Conservation (phyloP, 2,329 filamentous ascomycete species). For the Macrophomina pseudophaseolina region DNA sequence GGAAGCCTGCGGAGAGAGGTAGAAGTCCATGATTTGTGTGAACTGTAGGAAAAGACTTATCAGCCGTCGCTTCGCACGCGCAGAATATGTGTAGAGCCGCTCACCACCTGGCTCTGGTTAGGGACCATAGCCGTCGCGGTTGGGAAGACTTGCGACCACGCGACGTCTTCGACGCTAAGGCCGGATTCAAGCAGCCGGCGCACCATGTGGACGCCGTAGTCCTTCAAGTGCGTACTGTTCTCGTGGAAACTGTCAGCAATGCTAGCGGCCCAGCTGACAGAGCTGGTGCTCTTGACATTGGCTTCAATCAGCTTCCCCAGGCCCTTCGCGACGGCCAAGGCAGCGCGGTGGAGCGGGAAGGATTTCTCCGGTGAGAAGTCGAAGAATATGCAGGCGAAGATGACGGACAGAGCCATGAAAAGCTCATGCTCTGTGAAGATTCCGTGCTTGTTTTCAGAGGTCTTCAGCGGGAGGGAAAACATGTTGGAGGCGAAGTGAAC, state of each 20-base stretch:
- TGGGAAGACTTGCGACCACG: slow-evolving; percentile 73
- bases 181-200: slow-evolving; percentile 69
- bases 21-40: slow-evolving; percentile 75
- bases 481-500: slow-evolving; percentile 61
- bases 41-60: slow-evolving; percentile 56
- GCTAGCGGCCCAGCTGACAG: slow-evolving; percentile 61
- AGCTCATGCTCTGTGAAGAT: slow-evolving; percentile 63
- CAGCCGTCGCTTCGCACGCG: background rate
- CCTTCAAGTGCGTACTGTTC: slow-evolving; percentile 58
- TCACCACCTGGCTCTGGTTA: slow-evolving; percentile 70
- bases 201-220: slow-evolving; percentile 70
- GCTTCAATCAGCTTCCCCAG: slow-evolving; percentile 67
- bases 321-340: slow-evolving; percentile 61
- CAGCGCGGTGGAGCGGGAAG: slow-evolving; percentile 66
- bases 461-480: slow-evolving; percentile 62
- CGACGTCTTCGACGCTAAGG: slow-evolving; percentile 67
- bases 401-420: slow-evolving; percentile 65
- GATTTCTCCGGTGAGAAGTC: slow-evolving; percentile 70
- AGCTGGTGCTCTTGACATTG: slow-evolving; percentile 66
- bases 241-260: slow-evolving; percentile 54
- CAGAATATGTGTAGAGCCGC: background rate
- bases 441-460: slow-evolving; percentile 55
- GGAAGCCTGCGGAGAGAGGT: slow-evolving; percentile 55
- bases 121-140: slow-evolving; percentile 70
- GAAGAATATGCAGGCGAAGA: slow-evolving; percentile 70